Base-by-base conservation (phyloP, 495 filamentous ascomycete genomes). In the Hyphodiscus hymeniophilus region DNA sequence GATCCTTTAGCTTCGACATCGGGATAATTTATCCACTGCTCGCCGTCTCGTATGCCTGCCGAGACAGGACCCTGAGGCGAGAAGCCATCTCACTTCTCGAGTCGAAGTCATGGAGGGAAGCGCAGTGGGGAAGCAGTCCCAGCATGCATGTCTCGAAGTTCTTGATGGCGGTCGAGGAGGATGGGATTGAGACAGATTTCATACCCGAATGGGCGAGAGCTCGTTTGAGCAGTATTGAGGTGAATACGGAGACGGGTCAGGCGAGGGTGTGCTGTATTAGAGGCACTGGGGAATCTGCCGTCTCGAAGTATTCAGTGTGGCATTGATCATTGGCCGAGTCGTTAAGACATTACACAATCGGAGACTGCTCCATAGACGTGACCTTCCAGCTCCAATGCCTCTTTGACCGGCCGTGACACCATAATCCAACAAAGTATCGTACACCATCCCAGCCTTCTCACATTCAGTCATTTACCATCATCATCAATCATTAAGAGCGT, bases 31-130 rank as follows among this genome's bases (percentile, higher is more conserved):
- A 40, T 10, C 55, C 64, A 0, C 45, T 70, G 3, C 69, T 61
- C 34, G 41, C 59, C 13, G 55, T 62, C 3, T 66, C 62, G 7
- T 59, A 59, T 3, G 54, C 54, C 10, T 76, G 69, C 44, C 61
- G 70, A 7, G 63, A 74, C 45, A 65, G 68, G 1, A 24, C 42
- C 0, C 56, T 71, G 26, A 60, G 70, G 16, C 63, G 69, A 2
- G 43, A 46, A 22, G 43, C 43, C 1, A 34, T 46, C 6, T 7
- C 15, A 12, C 43, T 46, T 13, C 31, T 46, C 2, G 21, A 36
- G n/a, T 13, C 21, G 17, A 34, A 30, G 24, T 16, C 31, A 3
- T 35, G 31, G 43, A 34, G 43, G 31, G 43, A 46, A 24, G 43
- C 32, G 2, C 17, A 46, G 18, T 46, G 31, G 43, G 43, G 43